Evolutionary conservation across 257 asterid genomes (phyloP), one percentile per base, ranked within the genome.

Genomic region (Fraxinus anomala): DNA sequence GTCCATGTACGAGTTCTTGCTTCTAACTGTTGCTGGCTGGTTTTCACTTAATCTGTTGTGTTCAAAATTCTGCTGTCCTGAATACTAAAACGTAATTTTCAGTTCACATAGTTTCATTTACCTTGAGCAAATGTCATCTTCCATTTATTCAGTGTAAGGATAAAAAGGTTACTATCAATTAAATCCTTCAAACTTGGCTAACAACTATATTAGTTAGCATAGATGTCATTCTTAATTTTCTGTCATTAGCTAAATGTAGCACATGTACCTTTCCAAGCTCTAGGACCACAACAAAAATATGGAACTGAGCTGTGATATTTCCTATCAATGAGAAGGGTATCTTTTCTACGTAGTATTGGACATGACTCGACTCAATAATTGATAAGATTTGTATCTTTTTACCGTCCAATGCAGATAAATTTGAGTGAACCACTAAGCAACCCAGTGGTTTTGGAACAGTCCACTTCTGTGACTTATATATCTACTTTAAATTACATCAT

Each of bases 241-340:
- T 65, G 83, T 74, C 79, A 78, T 28, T 72, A 54, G 49, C 75
- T 31, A 26, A 33, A 36, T 72, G 42, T 31, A 56, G 34, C 36
- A 66, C 30, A 73, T 73, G 70, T 14, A 61, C 73, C 44, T 56
- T 84, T 72, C 68, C 83, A 34, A 51, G 77, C 74, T 28, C 68
- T 54, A 74, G 87, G 89, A 82, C 88, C 87, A 26, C 17, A 8
- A 8, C 30, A 70, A 73, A 68, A 39, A 7, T 37, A 67, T 61
- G 71, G 36, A 76, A 36, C 73, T 54, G 19, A 56, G 0, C 21
- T 33, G 47, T 51, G 8, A 54, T 9, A 36, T 36, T 37, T 6
- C 42, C 42, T 37, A 8, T 37, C 42, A 37, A 7, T 37, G 42
- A 37, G 4, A 14, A 49, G 7, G 61, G 21, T 5, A 16, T 49